These are phyloP conservation scores for Wickerhamomyces chambardii DNA, from an alignment of 805 yeast species.

Conservation along the genomic window DNA sequence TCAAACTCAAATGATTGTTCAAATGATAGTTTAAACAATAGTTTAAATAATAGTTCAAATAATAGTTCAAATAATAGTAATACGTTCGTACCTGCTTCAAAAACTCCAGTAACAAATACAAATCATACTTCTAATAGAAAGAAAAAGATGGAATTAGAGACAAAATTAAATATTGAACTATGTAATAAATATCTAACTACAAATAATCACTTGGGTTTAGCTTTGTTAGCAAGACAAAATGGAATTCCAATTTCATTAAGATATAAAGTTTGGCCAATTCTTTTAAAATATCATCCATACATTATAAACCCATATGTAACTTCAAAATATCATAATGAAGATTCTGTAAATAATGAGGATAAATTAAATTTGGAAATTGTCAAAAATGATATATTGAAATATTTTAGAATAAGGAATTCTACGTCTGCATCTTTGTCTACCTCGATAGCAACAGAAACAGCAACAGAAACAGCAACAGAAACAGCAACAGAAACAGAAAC, in stretches of 20 bases:
- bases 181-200: conserved; percentile 46
- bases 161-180: conserved; percentile 35
- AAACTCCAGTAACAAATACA: conserved; percentile 1
- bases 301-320: conserved; percentile 67
- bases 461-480: too few relatives aligned
- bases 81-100: too few relatives aligned
- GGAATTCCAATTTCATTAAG: conserved; percentile 84
- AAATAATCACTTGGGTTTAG: conserved; percentile 66
- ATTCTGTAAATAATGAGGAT: conserved; percentile 22
- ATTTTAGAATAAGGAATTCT: conserved; percentile 34
- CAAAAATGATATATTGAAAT: conserved; percentile 50
- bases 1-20: too few relatives aligned
- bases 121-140: conserved; percentile 1
- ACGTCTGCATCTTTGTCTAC: too few relatives aligned
- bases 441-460: too few relatives aligned
- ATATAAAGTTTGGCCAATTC: conserved; percentile 75
- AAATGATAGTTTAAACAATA: too few relatives aligned
- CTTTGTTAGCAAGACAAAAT: conserved; percentile 69
- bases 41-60: too few relatives aligned
- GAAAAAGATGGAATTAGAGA: neutral
- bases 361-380: conserved; percentile 25
- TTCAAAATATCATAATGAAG: conserved; percentile 38
- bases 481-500: too few relatives aligned
- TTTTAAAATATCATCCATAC: conserved; percentile 78
- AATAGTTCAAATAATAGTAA: too few relatives aligned